These are phyloP conservation scores for Cutaneotrichosporon sp. DNA, from an alignment of 1,284 basidiomycete genomes.

Conservation along the genomic window DNA sequence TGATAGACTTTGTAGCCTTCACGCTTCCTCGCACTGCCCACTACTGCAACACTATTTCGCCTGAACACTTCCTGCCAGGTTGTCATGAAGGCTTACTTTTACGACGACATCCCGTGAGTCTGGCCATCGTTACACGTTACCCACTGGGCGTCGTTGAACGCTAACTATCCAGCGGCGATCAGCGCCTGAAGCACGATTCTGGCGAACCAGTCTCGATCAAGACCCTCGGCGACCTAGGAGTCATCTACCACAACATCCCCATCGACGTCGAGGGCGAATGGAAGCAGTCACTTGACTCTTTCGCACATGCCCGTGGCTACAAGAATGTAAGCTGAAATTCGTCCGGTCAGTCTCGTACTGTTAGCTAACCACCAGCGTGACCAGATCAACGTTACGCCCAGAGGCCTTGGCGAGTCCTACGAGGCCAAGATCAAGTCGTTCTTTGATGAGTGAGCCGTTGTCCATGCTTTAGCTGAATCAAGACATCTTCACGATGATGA, in stretches of 20 bases:
- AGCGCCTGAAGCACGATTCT: conserved; percentile 69
- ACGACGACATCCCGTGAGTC: conserved; percentile 59
- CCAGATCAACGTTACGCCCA: conserved; percentile 65
- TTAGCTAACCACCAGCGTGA: conserved; percentile 53
- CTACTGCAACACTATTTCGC: background rate
- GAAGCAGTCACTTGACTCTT: conserved; percentile 54
- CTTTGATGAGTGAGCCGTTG: conserved; percentile 64
- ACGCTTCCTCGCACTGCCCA: background rate
- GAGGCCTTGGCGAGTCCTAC: conserved; percentile 68
- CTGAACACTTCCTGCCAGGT: background rate
- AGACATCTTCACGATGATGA: conserved; percentile 88
- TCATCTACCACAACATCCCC: conserved; percentile 61
- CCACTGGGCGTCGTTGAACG: background rate
- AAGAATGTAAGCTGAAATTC: conserved; percentile 58
- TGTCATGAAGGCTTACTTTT: conserved; percentile 83
- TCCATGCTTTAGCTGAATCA: conserved; percentile 1
- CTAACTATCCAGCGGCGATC: conserved; percentile 56
- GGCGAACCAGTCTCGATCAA: conserved; percentile 54
- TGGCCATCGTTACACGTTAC: no score
- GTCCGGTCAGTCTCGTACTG: no score
- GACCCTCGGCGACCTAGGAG: conserved; percentile 56
- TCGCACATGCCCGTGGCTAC: conserved; percentile 65
- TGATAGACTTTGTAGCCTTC: no score
- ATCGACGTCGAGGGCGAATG: conserved; percentile 54
- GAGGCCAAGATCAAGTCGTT: conserved; percentile 72